Conservation (phyloP, 1,284 basidiomycete genomes). For the Spongispora temasekensis region DNA sequence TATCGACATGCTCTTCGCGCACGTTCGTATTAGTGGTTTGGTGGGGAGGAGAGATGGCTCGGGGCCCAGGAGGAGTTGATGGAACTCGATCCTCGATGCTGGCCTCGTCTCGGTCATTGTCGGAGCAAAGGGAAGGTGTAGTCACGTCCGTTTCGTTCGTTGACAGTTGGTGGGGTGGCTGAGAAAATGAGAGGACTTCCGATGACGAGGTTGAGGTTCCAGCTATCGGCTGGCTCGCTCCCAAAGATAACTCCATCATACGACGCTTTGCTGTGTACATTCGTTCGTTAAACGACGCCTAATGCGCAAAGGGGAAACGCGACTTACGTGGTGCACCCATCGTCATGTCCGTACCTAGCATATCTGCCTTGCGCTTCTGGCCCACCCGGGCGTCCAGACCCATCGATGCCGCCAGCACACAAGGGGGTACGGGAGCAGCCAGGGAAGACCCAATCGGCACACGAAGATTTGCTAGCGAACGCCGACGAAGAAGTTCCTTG, state of each 20-base stretch:
- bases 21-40: background rate
- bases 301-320: background rate
- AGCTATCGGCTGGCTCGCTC: conserved; percentile 1
- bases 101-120: conserved; percentile 53
- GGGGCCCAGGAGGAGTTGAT: conserved; percentile 40
- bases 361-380: conserved; percentile 30
- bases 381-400: conserved; percentile 14
- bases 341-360: conserved; percentile 14
- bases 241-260: conserved; percentile 13
- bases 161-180: conserved; percentile 5
- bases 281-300: background rate
- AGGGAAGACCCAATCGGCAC: conserved; percentile 25
- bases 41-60: background rate
- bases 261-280: conserved; percentile 24
- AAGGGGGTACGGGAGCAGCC: conserved; percentile 21
- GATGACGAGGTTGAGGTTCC: conserved; percentile 13
- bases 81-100: conserved; percentile 50
- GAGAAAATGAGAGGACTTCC: conserved; percentile 4
- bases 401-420: conserved; percentile 5
- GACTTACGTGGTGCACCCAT: conserved; percentile 17
- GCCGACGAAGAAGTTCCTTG: conserved; percentile 28
- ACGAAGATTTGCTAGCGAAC: conserved; percentile 29
- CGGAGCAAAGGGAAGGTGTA: conserved; percentile 71
- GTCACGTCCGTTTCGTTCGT: conserved; percentile 38
- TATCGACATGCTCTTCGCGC: conserved; percentile 23